phyloP scores from a whole-genome alignment of 2,329 filamentous ascomycete genomes.

The Verticillium nubilum region DNA sequence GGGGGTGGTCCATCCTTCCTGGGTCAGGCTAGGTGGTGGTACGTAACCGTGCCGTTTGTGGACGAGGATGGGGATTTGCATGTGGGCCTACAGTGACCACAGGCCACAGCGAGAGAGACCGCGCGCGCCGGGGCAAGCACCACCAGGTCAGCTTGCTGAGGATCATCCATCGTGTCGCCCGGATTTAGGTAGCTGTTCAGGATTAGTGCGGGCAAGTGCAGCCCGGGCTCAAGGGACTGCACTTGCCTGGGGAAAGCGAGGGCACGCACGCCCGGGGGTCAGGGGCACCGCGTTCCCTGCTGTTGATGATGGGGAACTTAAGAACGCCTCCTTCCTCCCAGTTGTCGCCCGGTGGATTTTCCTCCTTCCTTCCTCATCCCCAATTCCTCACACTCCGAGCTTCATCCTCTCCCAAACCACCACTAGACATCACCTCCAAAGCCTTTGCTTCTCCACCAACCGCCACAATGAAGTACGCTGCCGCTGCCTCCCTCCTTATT shows the following conservation, averaged over 20 bases:
- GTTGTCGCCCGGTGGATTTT: neutral
- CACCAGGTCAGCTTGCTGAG: neutral
- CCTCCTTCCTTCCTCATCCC: neutral
- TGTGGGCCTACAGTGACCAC: neutral
- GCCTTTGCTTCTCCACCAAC: neutral
- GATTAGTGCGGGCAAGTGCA: neutral
- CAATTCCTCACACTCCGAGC: neutral
- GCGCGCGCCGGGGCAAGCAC: neutral
- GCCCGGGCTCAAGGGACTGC: neutral
- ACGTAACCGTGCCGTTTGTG: neutral
- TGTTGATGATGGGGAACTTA: neutral
- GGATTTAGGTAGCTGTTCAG: neutral
- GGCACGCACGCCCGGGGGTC: too few relatives aligned
- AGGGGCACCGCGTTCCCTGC: neutral
- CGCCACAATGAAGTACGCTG: conserved; percentile 24
- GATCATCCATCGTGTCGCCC: neutral
- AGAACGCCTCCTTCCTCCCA: neutral
- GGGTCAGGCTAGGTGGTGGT: neutral
- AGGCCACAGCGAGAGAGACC: neutral
- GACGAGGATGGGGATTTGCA: neutral
- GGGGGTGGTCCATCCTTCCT: neutral
- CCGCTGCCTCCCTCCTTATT: conserved; percentile 18
- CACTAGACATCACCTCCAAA: neutral
- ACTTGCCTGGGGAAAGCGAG: too few relatives aligned
- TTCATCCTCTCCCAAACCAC: neutral